These are phyloP conservation scores for Eucalyptus sideroxylon DNA, from an alignment of 345 rosid species.

Conservation along the genomic window DNA sequence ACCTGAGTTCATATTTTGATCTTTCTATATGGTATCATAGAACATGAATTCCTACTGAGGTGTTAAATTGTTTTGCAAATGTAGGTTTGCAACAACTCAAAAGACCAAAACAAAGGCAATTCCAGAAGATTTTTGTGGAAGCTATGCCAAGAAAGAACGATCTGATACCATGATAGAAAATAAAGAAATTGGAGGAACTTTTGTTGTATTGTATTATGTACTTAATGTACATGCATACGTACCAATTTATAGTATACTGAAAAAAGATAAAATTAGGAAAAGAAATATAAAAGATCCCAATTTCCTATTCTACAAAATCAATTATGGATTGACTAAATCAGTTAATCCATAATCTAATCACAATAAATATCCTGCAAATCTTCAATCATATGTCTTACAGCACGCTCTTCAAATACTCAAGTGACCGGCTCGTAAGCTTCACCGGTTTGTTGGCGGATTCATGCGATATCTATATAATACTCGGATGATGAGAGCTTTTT, in stretches of 20 bases:
- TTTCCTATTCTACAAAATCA: not conserved
- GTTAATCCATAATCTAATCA: not conserved
- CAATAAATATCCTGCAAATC: not conserved
- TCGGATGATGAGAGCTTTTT: not conserved
- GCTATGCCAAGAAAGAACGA: not conserved
- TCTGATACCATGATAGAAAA: not conserved
- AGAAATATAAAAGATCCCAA: not conserved
- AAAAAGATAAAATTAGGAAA: not conserved
- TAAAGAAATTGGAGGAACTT: not conserved
- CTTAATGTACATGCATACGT: too few species aligned
- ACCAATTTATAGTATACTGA: too few species aligned
- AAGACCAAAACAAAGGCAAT: not conserved
- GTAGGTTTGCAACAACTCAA: not conserved
- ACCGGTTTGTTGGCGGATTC: rapidly evolving
- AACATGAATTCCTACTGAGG: not conserved
- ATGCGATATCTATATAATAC: not conserved
- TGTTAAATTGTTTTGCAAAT: not conserved
- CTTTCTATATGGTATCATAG: not conserved
- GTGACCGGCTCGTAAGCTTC: not conserved
- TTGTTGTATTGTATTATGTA: too few species aligned
- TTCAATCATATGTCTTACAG: not conserved
- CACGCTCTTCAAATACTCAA: not conserved
- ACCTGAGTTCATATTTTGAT: not conserved
- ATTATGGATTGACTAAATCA: not conserved
- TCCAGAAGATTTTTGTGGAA: not conserved